These are phyloP conservation scores for Trichoderma gracile DNA, from an alignment of 2,329 filamentous ascomycete species.

Conservation along the genomic window DNA sequence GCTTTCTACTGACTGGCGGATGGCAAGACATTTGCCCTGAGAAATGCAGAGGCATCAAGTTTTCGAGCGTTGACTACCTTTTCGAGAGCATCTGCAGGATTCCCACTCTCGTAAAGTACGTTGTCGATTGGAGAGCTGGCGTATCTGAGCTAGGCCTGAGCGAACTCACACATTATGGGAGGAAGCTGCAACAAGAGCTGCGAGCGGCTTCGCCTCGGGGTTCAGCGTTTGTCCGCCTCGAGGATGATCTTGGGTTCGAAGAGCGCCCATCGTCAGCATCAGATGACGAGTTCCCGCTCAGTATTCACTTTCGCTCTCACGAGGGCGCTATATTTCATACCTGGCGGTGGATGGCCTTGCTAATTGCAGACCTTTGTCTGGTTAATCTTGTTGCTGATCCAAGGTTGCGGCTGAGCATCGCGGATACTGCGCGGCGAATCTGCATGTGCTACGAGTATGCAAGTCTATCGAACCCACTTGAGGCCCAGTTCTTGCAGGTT, in stretches of 20 bases:
- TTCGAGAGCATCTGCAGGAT: not conserved
- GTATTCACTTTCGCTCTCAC: not conserved
- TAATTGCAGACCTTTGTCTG: not conserved
- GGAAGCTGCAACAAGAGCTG: not conserved
- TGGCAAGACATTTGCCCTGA: not conserved
- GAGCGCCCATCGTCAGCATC: not conserved
- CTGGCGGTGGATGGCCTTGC: not conserved
- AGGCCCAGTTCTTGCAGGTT: not conserved
- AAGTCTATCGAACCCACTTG: not conserved
- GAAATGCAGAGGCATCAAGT: not conserved
- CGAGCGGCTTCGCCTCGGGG: not conserved
- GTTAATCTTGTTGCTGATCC: not conserved
- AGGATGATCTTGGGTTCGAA: not conserved
- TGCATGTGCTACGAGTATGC: conserved; percentile 1
- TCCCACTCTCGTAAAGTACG: not conserved
- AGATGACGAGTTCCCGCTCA: not conserved
- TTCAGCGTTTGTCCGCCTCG: not conserved
- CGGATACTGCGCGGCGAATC: not conserved
- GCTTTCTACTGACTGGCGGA: not conserved
- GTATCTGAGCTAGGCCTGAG: not conserved
- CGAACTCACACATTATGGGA: not conserved
- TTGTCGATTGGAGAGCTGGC: not conserved
- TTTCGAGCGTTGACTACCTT: not conserved
- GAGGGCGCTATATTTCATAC: not conserved
- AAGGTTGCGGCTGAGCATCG: not conserved